Evolutionary conservation across 1,284 basidiomycete genomes (phyloP).

Genomic region (Takashimella tepidaria): DNA sequence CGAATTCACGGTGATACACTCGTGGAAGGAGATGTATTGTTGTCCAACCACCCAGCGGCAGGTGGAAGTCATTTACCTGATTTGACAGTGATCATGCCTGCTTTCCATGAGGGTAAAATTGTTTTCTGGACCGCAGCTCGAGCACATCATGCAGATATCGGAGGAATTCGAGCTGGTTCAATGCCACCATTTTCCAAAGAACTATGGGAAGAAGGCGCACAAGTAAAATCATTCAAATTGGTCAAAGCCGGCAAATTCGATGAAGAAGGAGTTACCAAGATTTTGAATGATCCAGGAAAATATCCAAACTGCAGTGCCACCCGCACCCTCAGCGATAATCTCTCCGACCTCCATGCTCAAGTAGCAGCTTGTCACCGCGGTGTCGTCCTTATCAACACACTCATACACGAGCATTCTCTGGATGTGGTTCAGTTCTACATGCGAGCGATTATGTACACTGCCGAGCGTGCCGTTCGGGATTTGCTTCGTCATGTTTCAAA

Average conservation of each 20-base stretch:
- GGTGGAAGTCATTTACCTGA: conserved; percentile 53
- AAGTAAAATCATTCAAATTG: conserved; percentile 54
- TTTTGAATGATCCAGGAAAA: conserved; percentile 80
- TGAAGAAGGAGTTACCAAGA: conserved; percentile 63
- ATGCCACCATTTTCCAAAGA: conserved; percentile 51
- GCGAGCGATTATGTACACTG: conserved; percentile 83
- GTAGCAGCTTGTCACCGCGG: conserved; percentile 41
- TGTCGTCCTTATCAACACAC: conserved; percentile 30
- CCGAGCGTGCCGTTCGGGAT: conserved; percentile 80
- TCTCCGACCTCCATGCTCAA: conserved; percentile 40
- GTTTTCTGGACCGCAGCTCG: conserved; percentile 42
- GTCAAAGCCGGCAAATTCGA: conserved; percentile 40
- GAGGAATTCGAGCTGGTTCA: conserved; percentile 45
- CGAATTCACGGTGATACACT: conserved; percentile 29
- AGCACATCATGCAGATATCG: conserved; percentile 50
- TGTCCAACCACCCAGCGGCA: conserved; percentile 52
- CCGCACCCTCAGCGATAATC: conserved; percentile 66
- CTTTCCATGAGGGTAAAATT: conserved; percentile 37
- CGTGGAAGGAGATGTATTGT: conserved; percentile 48
- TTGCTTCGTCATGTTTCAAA: conserved; percentile 71
- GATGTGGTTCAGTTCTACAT: conserved; percentile 58
- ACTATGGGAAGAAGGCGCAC: conserved; percentile 50
- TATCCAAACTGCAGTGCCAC: conserved; percentile 81
- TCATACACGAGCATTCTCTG: conserved; percentile 52
- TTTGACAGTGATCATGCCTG: conserved; percentile 47